A percentile compares a stretch with the other conserved stretches of the same genome.
Evolutionary conservation across 225 moss, liverwort and hornwort species (phyloP).

Genomic region (Pseudoscleropodium purum): DNA sequence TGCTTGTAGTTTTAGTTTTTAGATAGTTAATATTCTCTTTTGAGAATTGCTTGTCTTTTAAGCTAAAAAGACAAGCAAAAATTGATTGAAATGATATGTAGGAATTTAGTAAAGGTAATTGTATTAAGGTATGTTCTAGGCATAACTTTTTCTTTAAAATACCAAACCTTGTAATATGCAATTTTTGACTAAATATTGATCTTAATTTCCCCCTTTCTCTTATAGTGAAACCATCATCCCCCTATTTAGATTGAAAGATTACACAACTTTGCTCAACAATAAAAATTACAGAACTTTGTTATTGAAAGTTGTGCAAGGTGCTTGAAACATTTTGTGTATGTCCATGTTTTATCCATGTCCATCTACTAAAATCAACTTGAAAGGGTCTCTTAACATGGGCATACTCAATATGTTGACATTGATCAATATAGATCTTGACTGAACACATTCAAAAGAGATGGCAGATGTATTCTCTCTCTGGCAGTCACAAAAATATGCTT

Average conservation of each 20-base stretch:
- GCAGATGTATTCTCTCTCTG: neutral
- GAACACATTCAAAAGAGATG: neutral
- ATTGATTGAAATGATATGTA: neutral
- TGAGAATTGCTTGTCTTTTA: no score
- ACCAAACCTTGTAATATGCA: neutral
- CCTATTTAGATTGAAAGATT: neutral
- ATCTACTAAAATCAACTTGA: neutral
- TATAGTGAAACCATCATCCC: neutral
- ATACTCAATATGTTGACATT: neutral
- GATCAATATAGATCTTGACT: neutral
- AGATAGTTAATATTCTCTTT: no score
- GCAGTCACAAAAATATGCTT: neutral
- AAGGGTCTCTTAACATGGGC: neutral
- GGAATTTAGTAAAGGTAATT: neutral
- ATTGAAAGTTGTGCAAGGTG: neutral
- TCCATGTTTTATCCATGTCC: neutral
- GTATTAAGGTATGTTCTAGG: neutral
- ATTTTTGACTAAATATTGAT: neutral
- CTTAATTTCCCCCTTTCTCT: neutral
- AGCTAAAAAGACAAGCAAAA: neutral
- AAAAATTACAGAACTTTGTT: neutral
- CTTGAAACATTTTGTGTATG: neutral
- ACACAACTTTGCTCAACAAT: neutral
- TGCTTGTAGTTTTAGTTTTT: no score
- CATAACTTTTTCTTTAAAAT: no score